Base-by-base conservation (phyloP, 2,329 filamentous ascomycete genomes). In the Zalaria obscura region DNA sequence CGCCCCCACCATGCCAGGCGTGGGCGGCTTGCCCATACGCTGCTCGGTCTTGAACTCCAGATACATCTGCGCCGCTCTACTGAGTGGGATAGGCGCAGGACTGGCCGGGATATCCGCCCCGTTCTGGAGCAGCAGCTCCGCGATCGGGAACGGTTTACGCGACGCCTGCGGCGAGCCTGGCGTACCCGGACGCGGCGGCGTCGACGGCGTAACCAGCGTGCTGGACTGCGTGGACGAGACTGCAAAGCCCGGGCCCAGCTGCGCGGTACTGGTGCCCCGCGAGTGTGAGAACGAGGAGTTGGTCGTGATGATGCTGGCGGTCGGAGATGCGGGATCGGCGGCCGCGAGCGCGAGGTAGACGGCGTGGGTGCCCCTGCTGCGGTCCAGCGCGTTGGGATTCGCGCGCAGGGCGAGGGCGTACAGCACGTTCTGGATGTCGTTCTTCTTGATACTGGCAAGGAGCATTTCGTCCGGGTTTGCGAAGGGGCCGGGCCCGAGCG, bases 301-400 rank as follows among this genome's bases (percentile, higher is more conserved):
- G 18, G 42, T 31, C 7, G 43, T 55, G 49, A 40, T 38, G 5
- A 18, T 50, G 47, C 7, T 39, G 25, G 66, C 44, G 58, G 68
- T 55, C 60, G 88, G 87, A 0, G 83, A 72, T 25, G 88, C 88
- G 3, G 91, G 91, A 55, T 98, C 91, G 3, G 88, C 88, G 4
- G 89, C 87, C 25, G 87, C 87, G 25, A 98, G 74, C 10, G 93
- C 93, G 35, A 98, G 70, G 66, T 88, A 96, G 10, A 96, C 75
- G 1, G 83, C 79, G 57, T 93, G 89, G 0, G 89, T 95, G 35
- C 82, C 83, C 41, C 91, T 76, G 33, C 87, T 91, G 48, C 80
- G 84, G 59, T 98, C 91, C 4, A 78, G 69, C 3, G 80, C 75
- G 54, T 98, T 98, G 9, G 88, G 84, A 54, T 88, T 94, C 9